Percentiles rank a stretch among this genome's conserved stretches.
These are phyloP conservation scores for Cardamine resedifolia DNA, from an alignment of 345 rosid genomes.

Conservation along the genomic window DNA sequence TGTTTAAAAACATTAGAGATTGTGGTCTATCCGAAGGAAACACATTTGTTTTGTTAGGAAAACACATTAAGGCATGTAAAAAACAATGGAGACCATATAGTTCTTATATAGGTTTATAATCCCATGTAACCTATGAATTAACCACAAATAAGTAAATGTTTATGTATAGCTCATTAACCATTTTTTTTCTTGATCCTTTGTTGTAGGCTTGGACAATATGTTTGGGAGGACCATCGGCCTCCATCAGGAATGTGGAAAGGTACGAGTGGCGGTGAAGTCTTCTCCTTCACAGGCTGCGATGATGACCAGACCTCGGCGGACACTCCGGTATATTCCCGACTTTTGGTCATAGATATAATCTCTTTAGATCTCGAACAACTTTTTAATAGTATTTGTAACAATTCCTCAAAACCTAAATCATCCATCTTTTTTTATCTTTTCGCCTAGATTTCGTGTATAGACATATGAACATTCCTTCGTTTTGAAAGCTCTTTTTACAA, in stretches of 20 bases:
- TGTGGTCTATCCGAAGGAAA: background rate
- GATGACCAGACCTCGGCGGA: constrained; percentile 86
- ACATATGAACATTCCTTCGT: background rate
- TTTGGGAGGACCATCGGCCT: constrained; percentile 89
- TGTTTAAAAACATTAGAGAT: background rate
- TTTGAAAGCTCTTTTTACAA: background rate
- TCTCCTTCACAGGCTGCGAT: constrained; percentile 90
- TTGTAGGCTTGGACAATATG: constrained; percentile 54
- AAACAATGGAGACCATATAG: background rate
- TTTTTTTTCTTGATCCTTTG: background rate
- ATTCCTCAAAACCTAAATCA: background rate
- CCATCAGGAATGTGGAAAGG: constrained; percentile 83
- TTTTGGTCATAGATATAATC: background rate
- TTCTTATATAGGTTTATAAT: background rate
- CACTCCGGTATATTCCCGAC: constrained; percentile 53
- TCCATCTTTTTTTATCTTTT: background rate
- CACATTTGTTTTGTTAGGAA: background rate
- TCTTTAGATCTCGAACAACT: background rate
- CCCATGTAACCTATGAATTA: background rate
- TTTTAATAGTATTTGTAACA: background rate
- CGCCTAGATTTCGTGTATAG: background rate
- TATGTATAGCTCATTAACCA: background rate
- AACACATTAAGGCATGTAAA: background rate
- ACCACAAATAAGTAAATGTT: background rate
- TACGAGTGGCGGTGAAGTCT: constrained; percentile 83